Percentiles rank a stretch among this genome's conserved stretches.
phyloP scores from a whole-genome alignment of 2,329 filamentous ascomycete genomes.

The Trichophyton mentagrophytes region DNA sequence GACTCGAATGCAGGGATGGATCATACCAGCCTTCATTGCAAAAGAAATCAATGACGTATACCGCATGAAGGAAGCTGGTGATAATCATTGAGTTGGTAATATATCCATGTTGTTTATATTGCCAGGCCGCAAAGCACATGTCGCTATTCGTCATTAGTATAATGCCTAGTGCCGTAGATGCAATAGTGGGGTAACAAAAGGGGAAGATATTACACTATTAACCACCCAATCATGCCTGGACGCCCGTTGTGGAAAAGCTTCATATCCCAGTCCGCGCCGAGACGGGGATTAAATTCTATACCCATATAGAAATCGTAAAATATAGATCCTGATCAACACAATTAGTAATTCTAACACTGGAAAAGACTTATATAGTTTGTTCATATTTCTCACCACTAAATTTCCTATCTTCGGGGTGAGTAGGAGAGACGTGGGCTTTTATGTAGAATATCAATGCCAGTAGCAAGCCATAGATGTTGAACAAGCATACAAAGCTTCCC shows the following conservation, averaged over 20 bases:
- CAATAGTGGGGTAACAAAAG: constrained; percentile 9
- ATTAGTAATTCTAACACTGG: background rate
- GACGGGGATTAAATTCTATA: constrained; percentile 35
- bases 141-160: constrained; percentile 17
- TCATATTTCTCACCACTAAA: constrained; percentile 22
- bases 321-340: constrained; percentile 17
- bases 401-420: constrained; percentile 32
- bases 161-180: background rate
- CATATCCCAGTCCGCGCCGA: constrained; percentile 34
- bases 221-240: constrained; percentile 38
- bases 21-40: constrained; percentile 36
- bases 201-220: constrained; percentile 28
- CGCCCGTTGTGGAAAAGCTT: constrained; percentile 39
- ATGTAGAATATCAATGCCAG: constrained; percentile 24
- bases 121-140: constrained; percentile 29
- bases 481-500: constrained; percentile 28
- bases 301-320: constrained; percentile 38
- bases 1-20: background rate
- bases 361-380: background rate
- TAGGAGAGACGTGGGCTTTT: constrained; percentile 31
- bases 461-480: constrained; percentile 29
- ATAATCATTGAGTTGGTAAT: constrained; percentile 34
- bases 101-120: constrained; percentile 32
- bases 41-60: constrained; percentile 40
- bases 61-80: constrained; percentile 32